phyloP scores from a whole-genome alignment of 108 stramenopile genomes.

The Licmophora abbreviata region DNA sequence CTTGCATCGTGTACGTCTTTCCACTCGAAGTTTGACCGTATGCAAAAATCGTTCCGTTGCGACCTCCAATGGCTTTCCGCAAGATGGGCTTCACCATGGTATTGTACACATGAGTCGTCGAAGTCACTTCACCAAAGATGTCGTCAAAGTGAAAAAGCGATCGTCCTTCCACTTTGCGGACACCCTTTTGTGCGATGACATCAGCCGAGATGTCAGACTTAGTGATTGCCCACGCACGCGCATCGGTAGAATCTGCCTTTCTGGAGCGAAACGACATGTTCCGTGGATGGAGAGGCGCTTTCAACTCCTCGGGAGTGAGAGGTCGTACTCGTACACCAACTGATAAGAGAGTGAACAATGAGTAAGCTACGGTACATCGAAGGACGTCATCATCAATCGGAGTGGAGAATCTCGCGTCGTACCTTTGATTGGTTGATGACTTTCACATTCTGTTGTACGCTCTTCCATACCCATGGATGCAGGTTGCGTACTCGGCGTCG shows the following conservation, averaged over 20 bases:
- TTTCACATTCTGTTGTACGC: no score
- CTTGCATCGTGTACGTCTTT: conserved; percentile 47
- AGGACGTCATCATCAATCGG: no score
- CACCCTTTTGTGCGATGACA: not conserved
- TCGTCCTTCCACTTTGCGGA: not conserved
- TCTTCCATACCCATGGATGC: no score
- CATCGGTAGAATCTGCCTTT: not conserved
- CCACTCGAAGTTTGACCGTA: conserved; percentile 71
- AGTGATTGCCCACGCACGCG: not conserved
- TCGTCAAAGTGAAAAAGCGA: conserved; percentile 1
- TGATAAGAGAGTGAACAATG: no score
- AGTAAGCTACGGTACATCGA: no score
- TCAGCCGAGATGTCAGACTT: no score
- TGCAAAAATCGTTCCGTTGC: conserved; percentile 22
- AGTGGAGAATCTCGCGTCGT: no score
- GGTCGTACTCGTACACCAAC: conserved; percentile 2
- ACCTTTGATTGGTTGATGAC: no score
- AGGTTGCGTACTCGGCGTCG: no score
- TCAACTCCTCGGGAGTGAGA: not conserved
- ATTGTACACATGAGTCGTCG: not conserved
- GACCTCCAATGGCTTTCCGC: not conserved
- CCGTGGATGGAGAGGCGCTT: no score
- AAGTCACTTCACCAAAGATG: not conserved
- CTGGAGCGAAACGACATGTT: no score
- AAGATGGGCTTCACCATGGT: not conserved